A percentile compares a stretch with the other conserved stretches of the same genome.
Conservation (phyloP, 169 alveolate species). For the Plasmodium vinckei region DNA sequence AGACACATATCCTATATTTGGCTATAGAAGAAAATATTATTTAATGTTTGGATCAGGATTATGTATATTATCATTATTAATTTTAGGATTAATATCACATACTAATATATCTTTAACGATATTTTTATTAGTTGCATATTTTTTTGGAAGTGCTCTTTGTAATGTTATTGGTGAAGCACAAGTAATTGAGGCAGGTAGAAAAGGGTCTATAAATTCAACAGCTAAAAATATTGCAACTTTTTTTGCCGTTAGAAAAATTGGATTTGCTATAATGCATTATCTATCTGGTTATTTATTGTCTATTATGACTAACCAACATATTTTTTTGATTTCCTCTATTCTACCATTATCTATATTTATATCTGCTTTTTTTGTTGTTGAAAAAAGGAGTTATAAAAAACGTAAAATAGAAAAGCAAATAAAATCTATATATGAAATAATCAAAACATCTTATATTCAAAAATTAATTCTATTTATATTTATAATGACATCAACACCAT, state of each 20-base stretch:
- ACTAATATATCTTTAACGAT: constrained; percentile 77
- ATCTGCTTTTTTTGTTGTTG: constrained; percentile 83
- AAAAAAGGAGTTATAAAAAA: constrained; percentile 61
- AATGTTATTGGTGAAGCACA: constrained; percentile 93
- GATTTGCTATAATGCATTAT: constrained; percentile 89
- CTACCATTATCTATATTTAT: constrained; percentile 84
- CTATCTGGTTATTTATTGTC: constrained; percentile 82
- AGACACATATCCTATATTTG: constrained; percentile 89
- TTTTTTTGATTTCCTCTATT: constrained; percentile 85
- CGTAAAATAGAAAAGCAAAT: constrained; percentile 61
- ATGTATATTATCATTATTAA: constrained; percentile 79
- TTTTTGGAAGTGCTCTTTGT: constrained; percentile 86
- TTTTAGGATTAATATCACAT: constrained; percentile 76
- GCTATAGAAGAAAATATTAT: constrained; percentile 90
- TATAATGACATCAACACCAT: constrained; percentile 88
- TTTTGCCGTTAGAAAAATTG: constrained; percentile 87
- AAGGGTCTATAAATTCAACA: constrained; percentile 75
- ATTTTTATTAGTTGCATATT: constrained; percentile 78
- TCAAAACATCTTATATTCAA: constrained; percentile 78
- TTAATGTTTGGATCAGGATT: constrained; percentile 85
- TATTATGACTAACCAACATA: constrained; percentile 73
- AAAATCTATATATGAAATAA: constrained; percentile 38
- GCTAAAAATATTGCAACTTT: constrained; percentile 85
- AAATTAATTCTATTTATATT: constrained; percentile 82
- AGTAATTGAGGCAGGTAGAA: constrained; percentile 89